A percentile compares a stretch with the other conserved stretches of the same genome.
Conservation (phyloP, 768 basidiomycete genomes). For the Kwoniella newhampshirensis region DNA sequence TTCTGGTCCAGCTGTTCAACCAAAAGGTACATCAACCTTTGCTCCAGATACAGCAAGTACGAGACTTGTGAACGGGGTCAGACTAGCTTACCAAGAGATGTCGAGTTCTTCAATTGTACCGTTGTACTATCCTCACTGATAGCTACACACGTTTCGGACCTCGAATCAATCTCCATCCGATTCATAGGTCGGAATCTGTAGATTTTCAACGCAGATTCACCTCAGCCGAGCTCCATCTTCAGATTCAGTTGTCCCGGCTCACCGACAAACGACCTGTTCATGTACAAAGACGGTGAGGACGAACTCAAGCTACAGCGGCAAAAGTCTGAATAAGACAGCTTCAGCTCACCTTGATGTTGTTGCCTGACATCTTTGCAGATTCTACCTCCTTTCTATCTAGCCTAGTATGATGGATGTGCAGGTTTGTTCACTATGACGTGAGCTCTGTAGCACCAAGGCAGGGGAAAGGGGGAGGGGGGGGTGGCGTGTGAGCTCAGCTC, state of each 20-base stretch:
- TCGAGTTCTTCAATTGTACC: constrained; percentile 67
- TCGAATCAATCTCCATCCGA: constrained; percentile 76
- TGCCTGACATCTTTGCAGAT: constrained; percentile 50
- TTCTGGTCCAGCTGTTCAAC: constrained; percentile 68
- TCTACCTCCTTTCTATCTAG: no score
- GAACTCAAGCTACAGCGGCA: not conserved
- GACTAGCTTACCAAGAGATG: constrained; percentile 45
- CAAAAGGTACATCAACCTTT: not conserved
- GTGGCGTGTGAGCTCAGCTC: no score
- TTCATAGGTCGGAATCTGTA: constrained; percentile 91
- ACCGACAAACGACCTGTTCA: constrained; percentile 92
- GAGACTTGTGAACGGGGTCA: not conserved
- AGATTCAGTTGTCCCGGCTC: constrained; percentile 44
- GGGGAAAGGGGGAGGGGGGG: no score
- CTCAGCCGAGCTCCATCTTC: not conserved
- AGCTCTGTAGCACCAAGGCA: no score
- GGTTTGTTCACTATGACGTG: no score
- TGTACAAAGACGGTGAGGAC: not conserved
- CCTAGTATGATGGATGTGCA: no score
- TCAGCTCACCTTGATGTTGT: constrained; percentile 51
- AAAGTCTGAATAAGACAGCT: not conserved
- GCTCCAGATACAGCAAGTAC: not conserved
- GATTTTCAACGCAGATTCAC: not conserved
- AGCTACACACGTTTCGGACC: constrained; percentile 81
- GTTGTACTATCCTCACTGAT: constrained; percentile 84